phyloP scores from a whole-genome alignment of 257 asterid genomes.

The Solanum ahanhuiri region DNA sequence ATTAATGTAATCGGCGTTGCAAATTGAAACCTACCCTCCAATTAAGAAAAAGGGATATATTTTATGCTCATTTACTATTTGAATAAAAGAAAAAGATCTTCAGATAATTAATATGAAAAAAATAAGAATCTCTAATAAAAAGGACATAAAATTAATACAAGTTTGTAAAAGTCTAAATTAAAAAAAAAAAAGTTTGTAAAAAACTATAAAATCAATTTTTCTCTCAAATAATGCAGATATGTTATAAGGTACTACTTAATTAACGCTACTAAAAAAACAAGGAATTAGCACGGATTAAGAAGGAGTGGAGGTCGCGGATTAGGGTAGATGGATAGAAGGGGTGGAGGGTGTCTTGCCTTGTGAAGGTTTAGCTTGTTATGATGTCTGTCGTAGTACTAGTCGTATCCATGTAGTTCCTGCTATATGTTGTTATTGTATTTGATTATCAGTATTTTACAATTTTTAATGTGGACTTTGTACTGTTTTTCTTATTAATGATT shows the following conservation, averaged over 20 bases:
- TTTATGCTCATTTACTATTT: neutral
- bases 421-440: too few relatives aligned
- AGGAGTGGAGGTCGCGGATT: neutral
- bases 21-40: neutral
- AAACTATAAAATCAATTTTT: neutral
- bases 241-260: neutral
- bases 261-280: neutral
- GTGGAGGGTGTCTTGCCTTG: neutral
- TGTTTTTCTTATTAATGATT: too few relatives aligned
- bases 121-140: neutral
- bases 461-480: too few relatives aligned
- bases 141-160: neutral
- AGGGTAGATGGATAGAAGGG: neutral
- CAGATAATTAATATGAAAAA: neutral
- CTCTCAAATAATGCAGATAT: neutral
- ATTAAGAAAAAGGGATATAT: neutral
- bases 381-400: neutral
- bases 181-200: neutral
- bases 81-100: neutral
- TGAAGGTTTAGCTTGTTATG: neutral
- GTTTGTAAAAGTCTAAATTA: neutral
- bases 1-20: neutral
- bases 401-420: too few relatives aligned
- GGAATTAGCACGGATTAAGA: neutral
- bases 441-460: too few relatives aligned